Percentiles rank a stretch among this genome's conserved stretches.
These are phyloP conservation scores for Penicillium sp. DNA, from an alignment of 2,329 filamentous ascomycete species.

Conservation along the genomic window DNA sequence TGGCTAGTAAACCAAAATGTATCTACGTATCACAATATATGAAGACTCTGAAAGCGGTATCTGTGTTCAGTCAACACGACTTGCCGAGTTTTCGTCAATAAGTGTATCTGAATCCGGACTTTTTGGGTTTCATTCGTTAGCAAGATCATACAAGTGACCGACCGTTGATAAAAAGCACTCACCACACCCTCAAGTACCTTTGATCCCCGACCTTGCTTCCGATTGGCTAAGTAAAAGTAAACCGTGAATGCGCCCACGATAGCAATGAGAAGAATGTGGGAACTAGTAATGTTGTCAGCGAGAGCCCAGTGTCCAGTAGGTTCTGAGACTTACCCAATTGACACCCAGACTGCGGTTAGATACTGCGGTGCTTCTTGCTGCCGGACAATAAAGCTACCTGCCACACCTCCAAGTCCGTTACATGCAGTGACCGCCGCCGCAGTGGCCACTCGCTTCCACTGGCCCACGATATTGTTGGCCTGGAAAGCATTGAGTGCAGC, in stretches of 20 bases:
- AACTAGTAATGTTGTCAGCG: slow-evolving; percentile 32
- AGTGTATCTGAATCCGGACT: slow-evolving; percentile 36
- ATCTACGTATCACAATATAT: not conserved
- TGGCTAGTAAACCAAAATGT: not conserved
- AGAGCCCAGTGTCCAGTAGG: not conserved
- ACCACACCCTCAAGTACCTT: slow-evolving; percentile 50
- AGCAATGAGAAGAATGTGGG: slow-evolving; percentile 57
- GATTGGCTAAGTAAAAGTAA: slow-evolving; percentile 55
- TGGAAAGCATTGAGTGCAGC: slow-evolving; percentile 63
- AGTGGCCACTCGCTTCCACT: slow-evolving; percentile 64
- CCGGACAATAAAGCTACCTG: slow-evolving; percentile 64
- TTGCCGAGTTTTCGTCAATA: slow-evolving; percentile 21
- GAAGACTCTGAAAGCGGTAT: not conserved
- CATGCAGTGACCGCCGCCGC: slow-evolving; percentile 59
- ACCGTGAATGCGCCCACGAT: slow-evolving; percentile 52
- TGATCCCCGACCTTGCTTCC: slow-evolving; percentile 47
- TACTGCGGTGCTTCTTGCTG: slow-evolving; percentile 61
- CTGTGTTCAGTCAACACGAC: not conserved
- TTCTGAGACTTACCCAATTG: slow-evolving; percentile 49
- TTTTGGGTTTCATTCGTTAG: not conserved
- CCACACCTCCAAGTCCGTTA: slow-evolving; percentile 63
- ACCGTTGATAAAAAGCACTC: slow-evolving; percentile 10
- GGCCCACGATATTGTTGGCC: slow-evolving; percentile 61
- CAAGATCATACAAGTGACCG: not conserved
- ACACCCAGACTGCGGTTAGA: slow-evolving; percentile 64